phyloP scores from a whole-genome alignment of 768 basidiomycete genomes.

The Pisolithus orientalis region DNA sequence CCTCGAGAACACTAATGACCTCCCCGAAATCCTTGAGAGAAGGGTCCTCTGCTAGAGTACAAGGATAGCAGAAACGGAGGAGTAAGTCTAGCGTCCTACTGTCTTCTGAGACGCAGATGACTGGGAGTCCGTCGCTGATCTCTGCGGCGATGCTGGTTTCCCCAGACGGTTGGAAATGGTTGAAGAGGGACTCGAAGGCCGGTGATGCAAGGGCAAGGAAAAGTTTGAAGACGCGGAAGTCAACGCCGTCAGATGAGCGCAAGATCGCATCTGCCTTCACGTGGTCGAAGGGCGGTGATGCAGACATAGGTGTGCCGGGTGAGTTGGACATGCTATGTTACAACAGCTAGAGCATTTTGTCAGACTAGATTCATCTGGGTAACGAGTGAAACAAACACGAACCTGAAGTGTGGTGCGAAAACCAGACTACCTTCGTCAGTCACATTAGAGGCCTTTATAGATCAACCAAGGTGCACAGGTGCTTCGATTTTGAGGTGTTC shows the following conservation, averaged over 20 bases:
- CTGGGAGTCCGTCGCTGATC: constrained; percentile 10
- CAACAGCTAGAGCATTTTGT: not conserved
- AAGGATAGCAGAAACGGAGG: constrained; percentile 22
- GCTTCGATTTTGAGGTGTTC: too few relatives aligned
- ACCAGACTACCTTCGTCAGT: too few relatives aligned
- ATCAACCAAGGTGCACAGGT: too few relatives aligned
- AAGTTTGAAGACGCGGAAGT: constrained; percentile 27
- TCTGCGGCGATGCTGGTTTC: constrained; percentile 2
- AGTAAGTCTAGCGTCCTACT: constrained; percentile 18
- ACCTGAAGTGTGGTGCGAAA: too few relatives aligned
- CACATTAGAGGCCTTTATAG: too few relatives aligned
- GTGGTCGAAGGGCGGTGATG: constrained; percentile 18
- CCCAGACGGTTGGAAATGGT: constrained; percentile 17
- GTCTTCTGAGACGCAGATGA: constrained; percentile 15
- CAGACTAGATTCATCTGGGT: not conserved
- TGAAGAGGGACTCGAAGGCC: constrained; percentile 28
- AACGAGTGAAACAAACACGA: too few relatives aligned
- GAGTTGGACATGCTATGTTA: not conserved
- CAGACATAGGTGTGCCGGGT: not conserved
- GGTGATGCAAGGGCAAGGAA: constrained; percentile 31
- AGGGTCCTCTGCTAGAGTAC: constrained; percentile 14
- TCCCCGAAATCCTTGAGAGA: constrained; percentile 6
- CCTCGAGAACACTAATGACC: constrained; percentile 4
- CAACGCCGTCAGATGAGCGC: constrained; percentile 21
- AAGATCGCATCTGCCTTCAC: constrained; percentile 17